Evolutionary conservation across 441 rosid genomes (phyloP), one percentile per base, ranked within the genome.

Genomic region (Erodium texanum): DNA sequence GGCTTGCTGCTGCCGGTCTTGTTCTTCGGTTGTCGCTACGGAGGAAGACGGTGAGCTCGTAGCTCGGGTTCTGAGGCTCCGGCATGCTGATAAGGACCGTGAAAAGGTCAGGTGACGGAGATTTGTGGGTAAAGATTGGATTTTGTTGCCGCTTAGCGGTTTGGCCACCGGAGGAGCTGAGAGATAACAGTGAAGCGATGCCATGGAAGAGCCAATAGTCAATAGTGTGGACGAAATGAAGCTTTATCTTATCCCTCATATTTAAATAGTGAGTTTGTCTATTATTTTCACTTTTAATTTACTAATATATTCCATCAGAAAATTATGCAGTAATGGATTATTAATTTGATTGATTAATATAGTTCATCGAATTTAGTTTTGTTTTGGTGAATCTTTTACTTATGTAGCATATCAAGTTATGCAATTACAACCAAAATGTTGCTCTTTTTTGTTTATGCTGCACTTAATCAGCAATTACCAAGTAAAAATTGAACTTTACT

Each of bases 1-100:
- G 59, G 59, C 59, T 52, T 52, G 59, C 59, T 52, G 59, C 22
- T 52, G 8, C 59, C 22, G 59, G 20, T 52, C 59, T 0, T 52
- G 1, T 41, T 79, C 83, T 22, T 74, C 76, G 71, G 66, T 65
- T 6, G 83, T 65, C 4, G 70, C 59, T 12, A 81, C 73, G 29
- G 76, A 29, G 34, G 6, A 29, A 29, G 34, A 29, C 34, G 34
- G 34, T 29, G 34, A 29, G 34, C 6, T 29, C 34, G 34, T 19
- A 41, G 73, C 80, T 59, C 74, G 78, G 76, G 79, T 66, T 9
- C 5, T 52, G 70, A 73, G 24, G 27, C 65, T 69, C 73, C 76
- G 71, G 45, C 65, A 2, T n/a, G 80, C 32, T 72, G 79, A 41
- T 32, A 66, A 52, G 18, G 74, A 64, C 23, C 22, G 29, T 5